phyloP scores from a whole-genome alignment of 805 yeast genomes.

The Blastobotrys peoriensis region DNA sequence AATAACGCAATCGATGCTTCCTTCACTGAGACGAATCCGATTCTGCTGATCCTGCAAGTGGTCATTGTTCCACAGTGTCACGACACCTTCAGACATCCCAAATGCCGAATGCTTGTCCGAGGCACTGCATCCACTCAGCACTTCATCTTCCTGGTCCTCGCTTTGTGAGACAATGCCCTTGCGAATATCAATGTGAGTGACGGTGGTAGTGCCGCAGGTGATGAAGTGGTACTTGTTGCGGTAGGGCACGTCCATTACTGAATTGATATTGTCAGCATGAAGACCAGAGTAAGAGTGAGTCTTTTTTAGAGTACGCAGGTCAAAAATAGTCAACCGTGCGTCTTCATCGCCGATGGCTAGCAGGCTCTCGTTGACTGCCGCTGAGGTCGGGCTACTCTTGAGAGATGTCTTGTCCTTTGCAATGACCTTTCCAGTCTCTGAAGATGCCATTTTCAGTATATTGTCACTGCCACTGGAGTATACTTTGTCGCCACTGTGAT shows the following conservation, averaged over 20 bases:
- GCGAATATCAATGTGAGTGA: constrained; percentile 72
- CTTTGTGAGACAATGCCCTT: constrained; percentile 60
- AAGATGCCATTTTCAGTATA: constrained; percentile 64
- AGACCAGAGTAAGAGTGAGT: constrained; percentile 46
- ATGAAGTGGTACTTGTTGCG: constrained; percentile 73
- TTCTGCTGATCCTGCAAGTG: constrained; percentile 61
- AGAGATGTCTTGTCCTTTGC: constrained; percentile 40
- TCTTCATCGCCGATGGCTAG: constrained; percentile 51
- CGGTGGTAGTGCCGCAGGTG: constrained; percentile 75
- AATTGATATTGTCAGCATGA: constrained; percentile 66
- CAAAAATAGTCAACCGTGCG: constrained; percentile 61
- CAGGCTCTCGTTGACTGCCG: constrained; percentile 29
- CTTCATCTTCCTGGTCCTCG: constrained; percentile 91
- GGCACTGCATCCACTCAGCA: constrained; percentile 65
- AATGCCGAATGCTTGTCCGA: constrained; percentile 62
- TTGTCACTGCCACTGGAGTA: constrained; percentile 77
- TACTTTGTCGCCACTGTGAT: constrained; percentile 49
- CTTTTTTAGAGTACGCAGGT: constrained; percentile 45
- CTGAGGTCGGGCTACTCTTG: constrained; percentile 23
- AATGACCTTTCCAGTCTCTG: constrained; percentile 70
- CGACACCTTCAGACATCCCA: constrained; percentile 87
- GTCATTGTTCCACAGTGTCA: constrained; percentile 80
- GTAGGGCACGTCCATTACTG: constrained; percentile 62
- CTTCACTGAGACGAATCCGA: constrained; percentile 54
- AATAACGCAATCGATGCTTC: constrained; percentile 21